Evolutionary conservation across 2,329 filamentous ascomycete genomes (phyloP).

Genomic region (Byssothecium circinans): DNA sequence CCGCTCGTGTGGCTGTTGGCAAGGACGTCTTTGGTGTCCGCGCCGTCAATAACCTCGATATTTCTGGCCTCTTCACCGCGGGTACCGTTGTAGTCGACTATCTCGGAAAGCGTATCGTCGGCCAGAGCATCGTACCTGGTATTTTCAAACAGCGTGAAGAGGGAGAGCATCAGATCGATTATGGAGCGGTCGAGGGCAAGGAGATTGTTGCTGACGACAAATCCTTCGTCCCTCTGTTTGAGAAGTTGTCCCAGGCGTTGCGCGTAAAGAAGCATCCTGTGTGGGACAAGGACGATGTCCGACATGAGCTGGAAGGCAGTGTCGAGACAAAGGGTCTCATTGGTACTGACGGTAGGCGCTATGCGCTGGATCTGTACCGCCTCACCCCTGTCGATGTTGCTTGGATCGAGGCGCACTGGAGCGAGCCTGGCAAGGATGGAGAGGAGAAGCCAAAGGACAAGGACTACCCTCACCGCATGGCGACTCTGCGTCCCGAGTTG

Average conservation of each 20-base stretch:
- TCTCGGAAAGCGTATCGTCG: conserved; percentile 93
- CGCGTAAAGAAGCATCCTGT: conserved; percentile 93
- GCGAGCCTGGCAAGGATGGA: conserved; percentile 45
- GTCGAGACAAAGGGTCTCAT: conserved; percentile 98
- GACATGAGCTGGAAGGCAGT: conserved; percentile 89
- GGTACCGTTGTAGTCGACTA: conserved; percentile 97
- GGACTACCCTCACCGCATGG: conserved; percentile 93
- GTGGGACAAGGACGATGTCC: conserved; percentile 94
- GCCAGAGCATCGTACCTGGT: conserved; percentile 95
- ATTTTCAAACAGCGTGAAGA: conserved; percentile 99
- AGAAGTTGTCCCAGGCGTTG: conserved; percentile 86
- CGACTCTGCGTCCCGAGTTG: conserved; percentile 85
- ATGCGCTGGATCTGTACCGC: conserved; percentile 94
- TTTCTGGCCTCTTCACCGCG: conserved; percentile 89
- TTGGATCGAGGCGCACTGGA: conserved; percentile 80
- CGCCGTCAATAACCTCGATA: conserved; percentile 95
- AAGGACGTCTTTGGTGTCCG: conserved; percentile 96
- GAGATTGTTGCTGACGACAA: conserved; percentile 91
- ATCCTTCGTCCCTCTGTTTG: conserved; percentile 79
- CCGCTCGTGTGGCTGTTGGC: conserved; percentile 89
- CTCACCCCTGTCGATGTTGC: conserved; percentile 87
- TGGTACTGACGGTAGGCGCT: conserved; percentile 94
- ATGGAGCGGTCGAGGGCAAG: conserved; percentile 96
- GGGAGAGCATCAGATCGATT: conserved; percentile 98
- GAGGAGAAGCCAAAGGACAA: conserved; percentile 52